Evolutionary conservation across 2,329 filamentous ascomycete genomes (phyloP).

Genomic region (Colletotrichum noveboracense): DNA sequence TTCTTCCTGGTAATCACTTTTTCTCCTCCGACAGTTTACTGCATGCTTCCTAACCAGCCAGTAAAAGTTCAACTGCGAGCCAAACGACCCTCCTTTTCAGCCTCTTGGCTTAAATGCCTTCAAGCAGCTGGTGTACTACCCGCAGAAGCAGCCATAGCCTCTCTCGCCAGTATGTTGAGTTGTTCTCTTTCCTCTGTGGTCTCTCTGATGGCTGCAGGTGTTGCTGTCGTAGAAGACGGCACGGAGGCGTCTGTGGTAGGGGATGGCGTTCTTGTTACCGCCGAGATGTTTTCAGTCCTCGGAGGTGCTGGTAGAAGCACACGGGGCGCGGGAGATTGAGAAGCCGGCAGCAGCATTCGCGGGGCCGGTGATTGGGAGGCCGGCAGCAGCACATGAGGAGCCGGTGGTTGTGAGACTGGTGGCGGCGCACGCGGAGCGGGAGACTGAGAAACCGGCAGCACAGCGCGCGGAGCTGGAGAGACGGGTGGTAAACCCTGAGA

Average conservation of each 20-base stretch:
- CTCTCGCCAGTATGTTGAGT: not conserved
- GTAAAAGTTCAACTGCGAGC: not conserved
- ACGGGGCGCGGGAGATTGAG: not conserved
- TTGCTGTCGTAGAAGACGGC: not conserved
- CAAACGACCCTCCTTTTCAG: not conserved
- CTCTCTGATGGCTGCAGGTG: not conserved
- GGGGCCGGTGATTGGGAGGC: too few species aligned
- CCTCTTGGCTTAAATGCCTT: not conserved
- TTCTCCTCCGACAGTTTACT: not conserved
- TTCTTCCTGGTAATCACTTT: not conserved
- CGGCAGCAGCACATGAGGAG: not conserved
- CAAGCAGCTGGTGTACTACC: not conserved
- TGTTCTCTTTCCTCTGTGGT: not conserved
- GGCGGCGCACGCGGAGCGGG: not conserved
- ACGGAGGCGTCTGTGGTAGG: not conserved
- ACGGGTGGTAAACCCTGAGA: not conserved
- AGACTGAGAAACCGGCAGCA: not conserved
- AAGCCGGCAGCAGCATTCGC: not conserved
- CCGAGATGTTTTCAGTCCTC: not conserved
- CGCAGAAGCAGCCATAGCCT: not conserved
- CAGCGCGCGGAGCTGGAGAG: not conserved
- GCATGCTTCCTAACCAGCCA: not conserved
- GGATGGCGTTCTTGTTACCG: not conserved
- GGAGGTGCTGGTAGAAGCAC: not conserved
- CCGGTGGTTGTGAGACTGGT: not conserved